Base-by-base conservation (phyloP, 2,329 filamentous ascomycete genomes). In the Neofusicoccum cordaticola region DNA sequence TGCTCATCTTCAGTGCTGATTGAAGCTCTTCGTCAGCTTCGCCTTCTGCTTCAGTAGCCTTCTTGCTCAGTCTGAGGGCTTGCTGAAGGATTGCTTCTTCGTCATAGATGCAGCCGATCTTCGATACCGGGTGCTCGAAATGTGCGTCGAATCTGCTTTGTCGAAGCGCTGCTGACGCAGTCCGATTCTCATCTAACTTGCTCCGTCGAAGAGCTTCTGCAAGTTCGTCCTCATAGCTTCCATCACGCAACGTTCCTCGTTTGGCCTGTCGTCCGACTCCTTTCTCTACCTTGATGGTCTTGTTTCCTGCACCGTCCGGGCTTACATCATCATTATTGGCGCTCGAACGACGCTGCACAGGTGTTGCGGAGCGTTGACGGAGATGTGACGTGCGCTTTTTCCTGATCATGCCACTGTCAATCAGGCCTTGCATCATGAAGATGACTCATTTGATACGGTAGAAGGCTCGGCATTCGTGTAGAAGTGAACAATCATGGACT, bases 151-250 rank as follows among this genome's bases (percentile, higher is more conserved):
- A 15, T n/a, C 44, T 58, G 53, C 53, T 58, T 22, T 8, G 27
- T 31, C 27, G 27, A 31, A 31, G 27, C 27, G 27, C 27, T 31
- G 27, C 27, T 31, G 5, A 31, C 6, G 27, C 27, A 5, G 27
- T 31, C 27, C 27, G 27, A 7, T 31, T 31, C 27, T 31, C 22
- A 6, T 34, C 56, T 47, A 60, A 17, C n/a, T 60, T 60, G 56
- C 56, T 60, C 11, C n/a, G 31, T 31, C 41, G 27, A 35, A 47
- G 31, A 5, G 42, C 56, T 35, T 60, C 41, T 44, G 22, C 56
- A 35, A 60, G 41, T 27, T 60, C 56, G 56, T 47, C 56, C 31
- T 60, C 42, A 13, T 60, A 60, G 42, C 12, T 48, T 35, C 50
- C 34, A 15, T 39, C 34, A 17, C 19, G 50, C 34, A 19, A 22